These are phyloP conservation scores for Microbotryum violaceum DNA, from an alignment of 1,284 basidiomycete species.

Conservation along the genomic window DNA sequence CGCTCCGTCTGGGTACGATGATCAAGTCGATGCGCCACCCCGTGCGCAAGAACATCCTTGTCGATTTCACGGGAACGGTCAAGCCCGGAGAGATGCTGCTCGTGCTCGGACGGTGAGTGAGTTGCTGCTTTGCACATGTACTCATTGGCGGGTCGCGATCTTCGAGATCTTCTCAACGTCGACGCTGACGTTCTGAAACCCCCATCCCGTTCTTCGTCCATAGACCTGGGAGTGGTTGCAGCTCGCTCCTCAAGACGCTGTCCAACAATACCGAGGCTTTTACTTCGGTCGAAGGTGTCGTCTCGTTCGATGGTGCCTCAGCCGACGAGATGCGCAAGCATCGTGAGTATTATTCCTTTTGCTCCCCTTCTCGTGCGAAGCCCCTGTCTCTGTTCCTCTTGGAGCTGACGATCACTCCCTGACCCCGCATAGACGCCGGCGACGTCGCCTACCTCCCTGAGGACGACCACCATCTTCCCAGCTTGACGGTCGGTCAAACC, in stretches of 20 bases:
- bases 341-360: background rate
- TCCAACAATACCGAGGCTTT: conserved; percentile 50
- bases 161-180: background rate
- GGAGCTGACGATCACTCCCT: too few relatives aligned
- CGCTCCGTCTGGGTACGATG: conserved; percentile 13
- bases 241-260: conserved; percentile 51
- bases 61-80: conserved; percentile 50
- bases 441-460: conserved; percentile 43
- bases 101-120: conserved; percentile 46
- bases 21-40: conserved; percentile 23
- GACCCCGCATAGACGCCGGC: conserved; percentile 38
- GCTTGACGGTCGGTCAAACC: conserved; percentile 52
- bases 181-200: background rate
- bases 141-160: background rate
- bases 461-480: conserved; percentile 52
- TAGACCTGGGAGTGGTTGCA: conserved; percentile 50
- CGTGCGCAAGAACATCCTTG: conserved; percentile 42
- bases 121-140: background rate
- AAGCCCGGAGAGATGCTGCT: conserved; percentile 54
- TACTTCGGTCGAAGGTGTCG: conserved; percentile 41
- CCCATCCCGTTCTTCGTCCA: background rate
- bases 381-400: too few relatives aligned
- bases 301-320: conserved; percentile 44
- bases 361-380: too few relatives aligned
- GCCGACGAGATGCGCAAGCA: conserved; percentile 40